Conservation (phyloP, 2,329 filamentous ascomycete species). For the Ophiocordyceps camponoti-leonardi region DNA sequence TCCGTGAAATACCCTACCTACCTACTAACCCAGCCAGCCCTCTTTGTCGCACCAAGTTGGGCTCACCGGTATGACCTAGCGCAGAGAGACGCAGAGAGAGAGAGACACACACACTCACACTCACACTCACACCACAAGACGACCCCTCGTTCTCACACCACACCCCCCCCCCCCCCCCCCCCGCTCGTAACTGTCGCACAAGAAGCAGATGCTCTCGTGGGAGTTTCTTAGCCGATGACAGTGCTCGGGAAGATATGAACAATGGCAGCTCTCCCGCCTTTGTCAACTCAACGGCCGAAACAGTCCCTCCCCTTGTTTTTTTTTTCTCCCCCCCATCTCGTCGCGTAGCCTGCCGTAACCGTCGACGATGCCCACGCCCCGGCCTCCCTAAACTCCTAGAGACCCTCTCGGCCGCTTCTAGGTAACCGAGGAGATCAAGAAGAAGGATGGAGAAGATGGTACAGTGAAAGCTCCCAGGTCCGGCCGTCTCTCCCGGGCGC, state of each 20-base stretch:
- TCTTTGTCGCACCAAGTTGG: background rate
- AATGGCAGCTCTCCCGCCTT: background rate
- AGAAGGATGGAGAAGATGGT: no score
- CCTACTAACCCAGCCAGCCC: background rate
- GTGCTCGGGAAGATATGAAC: background rate
- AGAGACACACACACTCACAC: no score
- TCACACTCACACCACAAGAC: no score
- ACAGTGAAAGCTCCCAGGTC: background rate
- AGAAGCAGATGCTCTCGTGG: background rate
- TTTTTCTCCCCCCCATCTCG: no score
- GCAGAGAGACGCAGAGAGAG: background rate
- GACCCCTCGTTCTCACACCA: background rate
- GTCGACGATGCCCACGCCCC: background rate
- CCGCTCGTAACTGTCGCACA: background rate
- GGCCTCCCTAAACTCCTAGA: background rate
- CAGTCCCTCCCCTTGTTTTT: background rate
- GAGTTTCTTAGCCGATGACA: constrained; percentile 1
- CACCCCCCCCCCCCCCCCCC: background rate
- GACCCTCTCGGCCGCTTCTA: background rate
- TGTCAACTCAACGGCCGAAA: background rate
- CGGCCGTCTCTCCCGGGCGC: background rate
- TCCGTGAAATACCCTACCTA: background rate
- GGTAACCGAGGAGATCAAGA: no score
- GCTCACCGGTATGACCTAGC: background rate
- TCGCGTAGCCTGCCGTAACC: background rate